A percentile compares a stretch with the other conserved stretches of the same genome.
phyloP scores from a whole-genome alignment of 208 protist genomes.

The Polymyxa betae region DNA sequence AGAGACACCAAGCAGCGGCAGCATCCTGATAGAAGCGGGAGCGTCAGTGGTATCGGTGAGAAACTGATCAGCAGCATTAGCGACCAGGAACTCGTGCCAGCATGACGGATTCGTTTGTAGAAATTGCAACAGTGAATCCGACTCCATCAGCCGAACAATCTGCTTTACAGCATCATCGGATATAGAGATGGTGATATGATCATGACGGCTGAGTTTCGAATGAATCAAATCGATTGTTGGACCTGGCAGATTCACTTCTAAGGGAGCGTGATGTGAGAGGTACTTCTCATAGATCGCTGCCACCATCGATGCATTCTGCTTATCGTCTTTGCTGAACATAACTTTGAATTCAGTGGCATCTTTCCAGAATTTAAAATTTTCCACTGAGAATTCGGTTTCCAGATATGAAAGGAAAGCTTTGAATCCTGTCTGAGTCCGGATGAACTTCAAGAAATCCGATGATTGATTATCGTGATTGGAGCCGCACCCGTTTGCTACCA shows the following conservation, averaged over 20 bases:
- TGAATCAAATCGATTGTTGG: not conserved
- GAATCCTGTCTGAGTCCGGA: not conserved
- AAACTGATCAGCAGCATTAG: too few species aligned
- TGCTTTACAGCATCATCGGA: not conserved
- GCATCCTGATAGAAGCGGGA: too few species aligned
- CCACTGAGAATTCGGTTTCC: not conserved
- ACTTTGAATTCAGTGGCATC: not conserved
- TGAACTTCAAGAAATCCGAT: not conserved
- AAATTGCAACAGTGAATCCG: not conserved
- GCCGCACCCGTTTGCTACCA: too few species aligned
- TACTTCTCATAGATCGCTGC: not conserved
- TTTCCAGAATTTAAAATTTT: not conserved
- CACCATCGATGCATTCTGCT: not conserved
- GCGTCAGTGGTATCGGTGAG: too few species aligned
- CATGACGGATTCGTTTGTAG: not conserved
- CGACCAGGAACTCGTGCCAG: not conserved
- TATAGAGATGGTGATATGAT: not conserved
- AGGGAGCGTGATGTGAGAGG: not conserved
- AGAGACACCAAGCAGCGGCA: too few species aligned
- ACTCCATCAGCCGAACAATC: not conserved
- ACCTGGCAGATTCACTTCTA: not conserved
- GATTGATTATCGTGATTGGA: too few species aligned
- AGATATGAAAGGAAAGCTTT: not conserved
- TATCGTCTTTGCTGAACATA: not conserved
- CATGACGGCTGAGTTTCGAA: not conserved